Evolutionary conservation across 2,329 filamentous ascomycete genomes (phyloP).

Genomic region (Scedosporium minutisporum): DNA sequence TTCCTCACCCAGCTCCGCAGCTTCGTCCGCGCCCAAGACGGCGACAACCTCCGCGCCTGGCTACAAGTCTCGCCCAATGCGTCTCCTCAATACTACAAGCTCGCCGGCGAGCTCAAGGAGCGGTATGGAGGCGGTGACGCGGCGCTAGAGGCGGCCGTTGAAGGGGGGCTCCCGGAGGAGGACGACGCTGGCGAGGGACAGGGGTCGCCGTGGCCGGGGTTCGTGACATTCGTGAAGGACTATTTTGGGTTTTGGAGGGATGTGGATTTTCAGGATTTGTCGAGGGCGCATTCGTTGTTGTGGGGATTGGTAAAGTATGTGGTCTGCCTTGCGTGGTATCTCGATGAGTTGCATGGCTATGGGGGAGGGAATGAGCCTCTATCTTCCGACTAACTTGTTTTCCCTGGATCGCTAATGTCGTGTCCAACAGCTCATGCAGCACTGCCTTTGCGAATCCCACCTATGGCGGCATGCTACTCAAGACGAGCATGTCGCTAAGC

Average conservation of each 20-base stretch:
- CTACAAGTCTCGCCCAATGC: constrained; percentile 67
- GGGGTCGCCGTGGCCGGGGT: constrained; percentile 63
- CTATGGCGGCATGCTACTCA: constrained; percentile 72
- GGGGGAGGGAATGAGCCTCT: background rate
- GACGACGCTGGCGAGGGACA: constrained; percentile 54
- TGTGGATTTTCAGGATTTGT: constrained; percentile 64
- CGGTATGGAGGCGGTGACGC: constrained; percentile 36
- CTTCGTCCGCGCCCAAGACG: constrained; percentile 48
- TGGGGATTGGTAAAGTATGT: constrained; percentile 66
- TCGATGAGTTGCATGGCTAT: background rate
- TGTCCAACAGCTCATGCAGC: constrained; percentile 59
- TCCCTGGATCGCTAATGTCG: background rate
- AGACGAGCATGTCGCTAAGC: constrained; percentile 74
- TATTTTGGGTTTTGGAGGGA: constrained; percentile 77
- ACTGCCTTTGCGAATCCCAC: constrained; percentile 71
- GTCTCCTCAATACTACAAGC: constrained; percentile 54
- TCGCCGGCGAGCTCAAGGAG: constrained; percentile 57
- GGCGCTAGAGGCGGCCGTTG: constrained; percentile 53
- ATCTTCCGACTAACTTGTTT: background rate
- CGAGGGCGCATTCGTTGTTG: constrained; percentile 66
- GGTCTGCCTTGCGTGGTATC: background rate
- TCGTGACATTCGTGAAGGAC: constrained; percentile 68
- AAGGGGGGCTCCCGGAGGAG: constrained; percentile 53
- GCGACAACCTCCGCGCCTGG: constrained; percentile 55
- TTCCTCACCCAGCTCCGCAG: constrained; percentile 56